phyloP scores from a whole-genome alignment of 2,329 filamentous ascomycete genomes.

The Fusarium austroafricanum region DNA sequence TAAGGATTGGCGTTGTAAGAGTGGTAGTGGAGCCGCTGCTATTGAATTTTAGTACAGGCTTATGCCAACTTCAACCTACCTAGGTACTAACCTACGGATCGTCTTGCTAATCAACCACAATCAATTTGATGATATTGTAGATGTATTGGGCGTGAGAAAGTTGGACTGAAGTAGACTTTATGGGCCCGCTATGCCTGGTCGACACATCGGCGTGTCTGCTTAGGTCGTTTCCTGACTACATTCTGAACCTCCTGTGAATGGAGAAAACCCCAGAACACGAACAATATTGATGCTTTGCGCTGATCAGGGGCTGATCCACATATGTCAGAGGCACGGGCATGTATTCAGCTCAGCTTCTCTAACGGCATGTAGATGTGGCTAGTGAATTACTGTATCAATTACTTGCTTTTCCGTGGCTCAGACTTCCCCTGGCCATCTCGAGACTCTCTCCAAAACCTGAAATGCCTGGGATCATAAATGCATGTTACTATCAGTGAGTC shows the following conservation, averaged over 20 bases:
- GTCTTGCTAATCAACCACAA: background rate
- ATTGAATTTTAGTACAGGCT: conserved; percentile 13
- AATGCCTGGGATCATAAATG: conserved; percentile 18
- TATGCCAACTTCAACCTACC: conserved; percentile 22
- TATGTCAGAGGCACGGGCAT: background rate
- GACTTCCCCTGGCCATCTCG: background rate
- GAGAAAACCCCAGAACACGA: background rate
- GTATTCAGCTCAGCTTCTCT: conserved; percentile 1
- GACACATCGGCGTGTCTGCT: background rate
- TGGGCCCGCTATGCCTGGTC: too few relatives aligned
- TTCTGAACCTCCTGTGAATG: too few relatives aligned
- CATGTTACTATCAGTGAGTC: background rate
- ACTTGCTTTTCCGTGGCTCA: conserved; percentile 8
- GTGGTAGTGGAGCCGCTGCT: conserved; percentile 15
- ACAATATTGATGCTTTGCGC: background rate
- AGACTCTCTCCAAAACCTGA: conserved; percentile 23
- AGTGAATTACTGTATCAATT: background rate
- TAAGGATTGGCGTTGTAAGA: conserved; percentile 5
- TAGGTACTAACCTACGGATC: background rate
- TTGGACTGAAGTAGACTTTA: too few relatives aligned
- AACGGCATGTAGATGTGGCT: conserved; percentile 20
- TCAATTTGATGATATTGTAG: too few relatives aligned
- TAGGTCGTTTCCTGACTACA: too few relatives aligned
- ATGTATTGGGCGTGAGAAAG: too few relatives aligned
- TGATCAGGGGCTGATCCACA: background rate